phyloP scores from a whole-genome alignment of 305 asterid species.

The Coffea humblotiana region DNA sequence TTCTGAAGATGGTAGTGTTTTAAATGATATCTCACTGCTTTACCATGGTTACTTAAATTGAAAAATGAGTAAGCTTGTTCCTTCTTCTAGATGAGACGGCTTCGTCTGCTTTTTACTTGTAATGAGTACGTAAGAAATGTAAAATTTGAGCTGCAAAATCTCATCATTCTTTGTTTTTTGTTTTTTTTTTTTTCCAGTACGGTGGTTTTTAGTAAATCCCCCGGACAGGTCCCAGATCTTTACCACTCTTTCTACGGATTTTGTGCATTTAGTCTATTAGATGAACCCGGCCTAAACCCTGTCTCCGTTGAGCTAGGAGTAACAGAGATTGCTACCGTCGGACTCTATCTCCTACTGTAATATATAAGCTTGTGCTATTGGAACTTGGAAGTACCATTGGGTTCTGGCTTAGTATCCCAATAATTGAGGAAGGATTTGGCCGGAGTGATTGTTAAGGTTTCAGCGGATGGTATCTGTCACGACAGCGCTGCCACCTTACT shows the following conservation, averaged over 20 bases:
- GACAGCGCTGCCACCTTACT: not conserved
- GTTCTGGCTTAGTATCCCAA: not conserved
- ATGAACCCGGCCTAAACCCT: conserved; percentile 61
- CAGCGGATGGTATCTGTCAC: not conserved
- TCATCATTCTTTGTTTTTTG: conserved; percentile 7
- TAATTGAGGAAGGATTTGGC: not conserved
- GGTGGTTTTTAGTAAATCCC: conserved; percentile 98
- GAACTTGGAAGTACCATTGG: not conserved
- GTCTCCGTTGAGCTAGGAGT: conserved; percentile 67
- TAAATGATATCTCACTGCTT: not conserved
- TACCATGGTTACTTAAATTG: not conserved
- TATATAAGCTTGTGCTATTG: not conserved
- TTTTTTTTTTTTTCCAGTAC: conserved; percentile 43
- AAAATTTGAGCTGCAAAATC: not conserved
- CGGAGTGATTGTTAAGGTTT: not conserved
- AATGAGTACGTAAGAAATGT: not conserved
- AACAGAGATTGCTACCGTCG: conserved; percentile 46
- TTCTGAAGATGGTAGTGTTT: no score
- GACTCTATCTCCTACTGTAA: conserved; percentile 31
- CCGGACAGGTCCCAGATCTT: conserved; percentile 70
- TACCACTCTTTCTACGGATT: conserved; percentile 87
- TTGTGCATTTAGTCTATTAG: conserved; percentile 79
- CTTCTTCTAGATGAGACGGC: not conserved
- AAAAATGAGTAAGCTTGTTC: not conserved
- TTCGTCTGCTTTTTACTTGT: not conserved